Conservation (phyloP, 208 protist species). For the Tetramitus jugosus region DNA sequence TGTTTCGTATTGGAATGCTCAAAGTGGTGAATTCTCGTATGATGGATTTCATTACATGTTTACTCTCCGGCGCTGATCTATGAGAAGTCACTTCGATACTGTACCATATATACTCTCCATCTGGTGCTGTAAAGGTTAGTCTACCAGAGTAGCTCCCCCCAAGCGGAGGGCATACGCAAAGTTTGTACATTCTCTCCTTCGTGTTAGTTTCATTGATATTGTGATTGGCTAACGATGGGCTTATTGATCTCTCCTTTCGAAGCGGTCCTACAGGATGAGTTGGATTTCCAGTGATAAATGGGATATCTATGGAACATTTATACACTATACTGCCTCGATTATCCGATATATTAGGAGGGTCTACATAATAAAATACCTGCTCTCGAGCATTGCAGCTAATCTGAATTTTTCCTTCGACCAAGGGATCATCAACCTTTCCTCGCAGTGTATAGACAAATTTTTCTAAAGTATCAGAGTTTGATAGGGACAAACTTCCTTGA, state of each 20-base stretch:
- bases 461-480: conserved; percentile 68
- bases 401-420: conserved; percentile 65
- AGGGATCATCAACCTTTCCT: conserved; percentile 66
- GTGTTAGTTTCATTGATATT: conserved; percentile 51
- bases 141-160: conserved; percentile 66
- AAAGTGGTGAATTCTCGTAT: conserved; percentile 63
- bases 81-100: conserved; percentile 61
- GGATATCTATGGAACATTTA: conserved; percentile 66
- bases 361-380: conserved; percentile 45
- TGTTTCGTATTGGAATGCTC: conserved; percentile 51
- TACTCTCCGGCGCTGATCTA: conserved; percentile 72
- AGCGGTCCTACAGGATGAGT: not conserved
- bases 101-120: conserved; percentile 78
- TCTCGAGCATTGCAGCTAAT: conserved; percentile 69
- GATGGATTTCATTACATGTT: too few species aligned
- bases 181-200: conserved; percentile 54
- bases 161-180: conserved; percentile 60
- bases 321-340: conserved; percentile 52
- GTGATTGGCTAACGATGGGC: not conserved
- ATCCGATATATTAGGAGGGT: conserved; percentile 57
- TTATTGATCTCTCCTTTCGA: not conserved
- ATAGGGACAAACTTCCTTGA: conserved; percentile 59
- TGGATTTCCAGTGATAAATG: conserved; percentile 59
- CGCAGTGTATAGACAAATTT: conserved; percentile 66
- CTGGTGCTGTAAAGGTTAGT: conserved; percentile 60